phyloP scores from a whole-genome alignment of 352 stramenopile genomes.

The Pelagophyceae sp. region DNA sequence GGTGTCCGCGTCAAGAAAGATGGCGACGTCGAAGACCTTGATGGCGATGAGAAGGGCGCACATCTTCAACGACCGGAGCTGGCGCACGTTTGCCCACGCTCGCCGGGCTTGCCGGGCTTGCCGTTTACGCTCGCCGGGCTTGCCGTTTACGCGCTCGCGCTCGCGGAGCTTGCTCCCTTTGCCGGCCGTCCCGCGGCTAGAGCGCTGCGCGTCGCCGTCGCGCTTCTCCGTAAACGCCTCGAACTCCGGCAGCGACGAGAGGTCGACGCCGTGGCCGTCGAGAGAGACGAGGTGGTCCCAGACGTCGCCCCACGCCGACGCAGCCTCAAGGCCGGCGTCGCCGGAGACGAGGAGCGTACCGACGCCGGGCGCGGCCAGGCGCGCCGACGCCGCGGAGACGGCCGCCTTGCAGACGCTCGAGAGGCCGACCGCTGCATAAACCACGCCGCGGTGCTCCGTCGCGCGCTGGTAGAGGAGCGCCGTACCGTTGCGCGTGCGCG shows the following conservation, averaged over 20 bases:
- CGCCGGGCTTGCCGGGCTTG: no score
- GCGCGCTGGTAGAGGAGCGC: background rate
- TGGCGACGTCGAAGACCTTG: background rate
- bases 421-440: background rate
- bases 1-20: slow-evolving; percentile 17
- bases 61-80: background rate
- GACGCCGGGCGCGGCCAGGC: background rate
- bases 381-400: background rate
- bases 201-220: background rate
- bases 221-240: background rate
- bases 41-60: background rate
- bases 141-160: background rate
- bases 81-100: background rate
- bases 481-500: background rate
- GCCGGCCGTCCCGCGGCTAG: no score
- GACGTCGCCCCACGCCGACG: no score
- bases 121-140: background rate
- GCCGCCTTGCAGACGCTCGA: background rate
- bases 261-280: background rate
- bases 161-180: no score
- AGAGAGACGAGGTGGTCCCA: slow-evolving; percentile 2
- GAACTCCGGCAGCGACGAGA: slow-evolving; percentile 7
- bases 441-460: background rate
- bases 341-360: background rate
- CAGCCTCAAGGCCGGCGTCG: background rate